Base-by-base conservation (phyloP, 345 rosid species). In the Citrus medica region DNA sequence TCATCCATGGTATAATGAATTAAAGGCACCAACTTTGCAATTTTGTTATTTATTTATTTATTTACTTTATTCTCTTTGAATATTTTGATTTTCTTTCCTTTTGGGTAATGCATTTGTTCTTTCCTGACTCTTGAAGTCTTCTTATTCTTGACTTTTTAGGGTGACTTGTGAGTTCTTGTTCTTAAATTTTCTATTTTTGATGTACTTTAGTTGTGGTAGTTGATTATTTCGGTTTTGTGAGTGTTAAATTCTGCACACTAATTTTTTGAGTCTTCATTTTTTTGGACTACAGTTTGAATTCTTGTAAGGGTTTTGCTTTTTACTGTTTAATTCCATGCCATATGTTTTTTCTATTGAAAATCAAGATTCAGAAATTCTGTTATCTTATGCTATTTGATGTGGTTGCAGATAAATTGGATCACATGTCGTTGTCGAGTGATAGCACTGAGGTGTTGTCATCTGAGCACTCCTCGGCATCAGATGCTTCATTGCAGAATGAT, bases 1-100 rank as follows among this genome's bases (percentile, higher is more conserved):
- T 77, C 35, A 35, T 24, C 14, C 3, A 68, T 19, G 72, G 62
- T 19, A 76, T 46, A 46, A 46, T 46, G 51, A 46, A 46, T 5
- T 80, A 75, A 48, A 70, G 78, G 71, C 14, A 13, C 79, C 68
- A 58, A 35, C 33, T 51, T 24, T 13, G 30, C 33, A 64, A 17
- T 22, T 22, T 21, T 58, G 10, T 56, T 73, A 4, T 17, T 33
- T 56, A 59, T 22, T 17, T 56, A 59, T 22, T 17, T 46, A 28
- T 30, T 16, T 24, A 9, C 33, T 17, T 28, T 56, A 2, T 73
- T 38, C 30, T 72, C 32, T 35, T 61, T 78, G 27, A 28, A 42
- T 30, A 27, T n/a, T 24, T 61, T 56, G 5, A n/a, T 46, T 63
- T 32, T 28, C 28, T 48, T 67, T 14, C 5, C 38, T 77, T 64